phyloP scores from a whole-genome alignment of 2,329 filamentous ascomycete genomes.

The Orbilia quercus region DNA sequence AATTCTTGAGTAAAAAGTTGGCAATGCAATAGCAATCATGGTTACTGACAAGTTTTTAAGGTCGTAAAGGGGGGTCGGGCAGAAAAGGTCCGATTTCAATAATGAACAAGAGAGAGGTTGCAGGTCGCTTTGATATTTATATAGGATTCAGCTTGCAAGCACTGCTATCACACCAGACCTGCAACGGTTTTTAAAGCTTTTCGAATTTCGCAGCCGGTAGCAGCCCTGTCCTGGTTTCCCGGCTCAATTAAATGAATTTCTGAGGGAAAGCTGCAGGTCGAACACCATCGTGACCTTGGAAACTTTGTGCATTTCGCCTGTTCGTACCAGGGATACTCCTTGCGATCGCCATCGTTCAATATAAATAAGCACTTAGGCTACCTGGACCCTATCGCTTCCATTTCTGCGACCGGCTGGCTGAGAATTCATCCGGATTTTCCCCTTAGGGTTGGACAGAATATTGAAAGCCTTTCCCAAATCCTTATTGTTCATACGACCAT shows the following conservation, averaged over 20 bases:
- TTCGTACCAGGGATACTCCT: conserved; percentile 49
- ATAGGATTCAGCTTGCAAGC: conserved; percentile 15
- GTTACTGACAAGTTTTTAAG: neutral
- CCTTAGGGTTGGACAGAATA: conserved; percentile 6
- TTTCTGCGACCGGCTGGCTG: conserved; percentile 29
- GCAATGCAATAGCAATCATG: neutral
- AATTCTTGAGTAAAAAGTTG: conserved; percentile 1
- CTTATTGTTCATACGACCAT: conserved; percentile 33
- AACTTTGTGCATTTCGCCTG: conserved; percentile 31
- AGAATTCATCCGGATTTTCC: conserved; percentile 35
- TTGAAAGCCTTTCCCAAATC: conserved; percentile 1
- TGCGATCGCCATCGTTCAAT: conserved; percentile 56
- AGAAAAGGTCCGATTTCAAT: conserved; percentile 11
- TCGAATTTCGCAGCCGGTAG: conserved; percentile 27
- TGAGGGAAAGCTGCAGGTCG: conserved; percentile 46
- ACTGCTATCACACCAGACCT: conserved; percentile 15
- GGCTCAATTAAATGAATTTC: conserved; percentile 54
- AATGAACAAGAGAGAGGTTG: neutral
- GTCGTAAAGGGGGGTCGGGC: neutral
- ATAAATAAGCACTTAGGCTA: conserved; percentile 44
- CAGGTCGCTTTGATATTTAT: conserved; percentile 43
- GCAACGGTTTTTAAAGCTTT: conserved; percentile 42
- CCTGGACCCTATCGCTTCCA: conserved; percentile 24
- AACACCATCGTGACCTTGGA: conserved; percentile 44
- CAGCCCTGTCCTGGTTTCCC: conserved; percentile 47